phyloP scores from a whole-genome alignment of 2,329 filamentous ascomycete species.

The Scolecobasidium constrictum region DNA sequence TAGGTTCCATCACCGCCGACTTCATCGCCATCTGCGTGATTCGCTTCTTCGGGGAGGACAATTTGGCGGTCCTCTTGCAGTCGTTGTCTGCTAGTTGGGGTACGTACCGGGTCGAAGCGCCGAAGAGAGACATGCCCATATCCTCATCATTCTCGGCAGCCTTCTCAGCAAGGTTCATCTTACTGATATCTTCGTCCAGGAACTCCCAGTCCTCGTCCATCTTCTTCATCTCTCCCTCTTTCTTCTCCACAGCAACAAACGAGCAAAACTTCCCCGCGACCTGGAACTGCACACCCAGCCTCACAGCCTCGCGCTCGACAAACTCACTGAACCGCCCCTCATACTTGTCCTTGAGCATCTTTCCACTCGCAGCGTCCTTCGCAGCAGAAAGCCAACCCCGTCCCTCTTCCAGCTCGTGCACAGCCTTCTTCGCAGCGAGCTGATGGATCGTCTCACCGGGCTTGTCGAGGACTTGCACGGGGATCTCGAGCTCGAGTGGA shows the following conservation, averaged over 20 bases:
- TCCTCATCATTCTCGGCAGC: too few relatives aligned
- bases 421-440: slow-evolving; percentile 56
- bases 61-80: too few relatives aligned
- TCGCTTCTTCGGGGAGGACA: too few relatives aligned
- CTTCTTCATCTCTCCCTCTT: slow-evolving; percentile 12
- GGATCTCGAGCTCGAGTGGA: slow-evolving; percentile 53
- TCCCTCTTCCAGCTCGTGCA: slow-evolving; percentile 59
- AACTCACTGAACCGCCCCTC: slow-evolving; percentile 46
- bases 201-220: slow-evolving; percentile 6
- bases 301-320: slow-evolving; percentile 54
- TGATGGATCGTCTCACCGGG: slow-evolving; percentile 53
- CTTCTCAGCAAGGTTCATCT: background rate
- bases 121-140: too few relatives aligned
- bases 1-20: too few relatives aligned
- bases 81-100: too few relatives aligned
- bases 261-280: slow-evolving; percentile 61
- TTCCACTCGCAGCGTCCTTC: slow-evolving; percentile 25
- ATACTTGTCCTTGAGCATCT: slow-evolving; percentile 28
- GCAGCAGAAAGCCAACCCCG: slow-evolving; percentile 47
- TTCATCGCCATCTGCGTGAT: too few relatives aligned
- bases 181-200: slow-evolving; percentile 6
- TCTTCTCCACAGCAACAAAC: slow-evolving; percentile 55
- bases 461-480: slow-evolving; percentile 39
- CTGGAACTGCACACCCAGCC: slow-evolving; percentile 54
- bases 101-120: too few relatives aligned